These are phyloP conservation scores for Bromus sterilis DNA, from an alignment of 176 grass and related monocot genomes.

Conservation along the genomic window DNA sequence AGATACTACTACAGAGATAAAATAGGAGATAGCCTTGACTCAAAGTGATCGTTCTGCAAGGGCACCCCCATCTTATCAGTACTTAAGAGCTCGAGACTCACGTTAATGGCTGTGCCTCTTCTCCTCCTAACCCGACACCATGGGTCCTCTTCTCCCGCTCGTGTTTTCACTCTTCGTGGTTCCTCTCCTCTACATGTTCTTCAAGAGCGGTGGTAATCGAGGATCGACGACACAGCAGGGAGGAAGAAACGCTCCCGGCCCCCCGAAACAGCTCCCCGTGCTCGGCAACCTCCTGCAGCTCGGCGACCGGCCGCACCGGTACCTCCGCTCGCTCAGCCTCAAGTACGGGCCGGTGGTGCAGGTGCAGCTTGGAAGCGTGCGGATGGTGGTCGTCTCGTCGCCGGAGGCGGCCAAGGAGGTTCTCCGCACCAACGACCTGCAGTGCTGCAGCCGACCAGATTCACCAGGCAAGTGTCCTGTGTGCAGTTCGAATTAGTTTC, in stretches of 20 bases:
- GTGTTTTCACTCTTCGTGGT: neutral
- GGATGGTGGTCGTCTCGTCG: slow-evolving; percentile 13
- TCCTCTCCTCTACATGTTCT: neutral
- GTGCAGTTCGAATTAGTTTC: too few relatives aligned
- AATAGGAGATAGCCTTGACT: too few relatives aligned
- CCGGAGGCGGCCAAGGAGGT: slow-evolving; percentile 28
- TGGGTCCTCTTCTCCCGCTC: neutral
- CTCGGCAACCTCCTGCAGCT: slow-evolving; percentile 38
- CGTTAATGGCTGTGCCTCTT: neutral
- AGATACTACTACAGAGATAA: too few relatives aligned
- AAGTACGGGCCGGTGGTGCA: slow-evolving; percentile 22
- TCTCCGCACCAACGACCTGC: slow-evolving; percentile 21
- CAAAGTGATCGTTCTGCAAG: too few relatives aligned
- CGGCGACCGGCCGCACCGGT: slow-evolving; percentile 27
- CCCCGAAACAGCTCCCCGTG: slow-evolving; percentile 11
- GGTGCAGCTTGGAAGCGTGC: slow-evolving; percentile 26
- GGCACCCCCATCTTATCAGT: too few relatives aligned
- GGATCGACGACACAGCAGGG: neutral
- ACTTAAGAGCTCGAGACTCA: too few relatives aligned
- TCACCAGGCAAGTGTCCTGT: slow-evolving; percentile 15
- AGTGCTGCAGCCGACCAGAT: slow-evolving; percentile 23
- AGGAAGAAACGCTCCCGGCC: neutral
- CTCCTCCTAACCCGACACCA: neutral
- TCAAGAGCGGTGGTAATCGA: neutral
- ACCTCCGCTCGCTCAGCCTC: neutral